Base-by-base conservation (phyloP, 1,284 basidiomycete genomes). In the Lignosus rhinocerotis region DNA sequence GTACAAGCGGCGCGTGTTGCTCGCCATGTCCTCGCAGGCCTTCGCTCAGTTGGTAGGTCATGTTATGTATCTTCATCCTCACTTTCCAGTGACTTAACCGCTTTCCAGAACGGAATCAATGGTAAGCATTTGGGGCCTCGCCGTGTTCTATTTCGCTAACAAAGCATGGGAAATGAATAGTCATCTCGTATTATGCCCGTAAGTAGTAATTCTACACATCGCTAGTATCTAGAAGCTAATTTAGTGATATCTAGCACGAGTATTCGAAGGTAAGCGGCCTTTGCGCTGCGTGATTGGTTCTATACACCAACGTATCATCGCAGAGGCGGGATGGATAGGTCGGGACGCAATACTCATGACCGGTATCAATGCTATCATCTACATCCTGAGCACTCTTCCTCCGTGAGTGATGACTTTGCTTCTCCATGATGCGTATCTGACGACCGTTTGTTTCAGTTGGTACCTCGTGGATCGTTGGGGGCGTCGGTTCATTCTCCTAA, bases 291-390 rank as follows among this genome's bases (percentile, higher is more conserved):
- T 36, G 36, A 19, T 39, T 14, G 47, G 48, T 19, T 41, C 34
- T 60, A 7, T 3, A 58, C 39, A 61, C 57, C 46, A 17, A 1
- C 10, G 12, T 9, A 19, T 51, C 66, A 70, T 55, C 70, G 70
- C 76, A 94, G 91, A 92, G 79, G 96, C 96, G 45, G 96, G 96
- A 44, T 99, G 96, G 96, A 84, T 97, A 59, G 96, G 96, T n/a
- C 85, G 96, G 51, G 88, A 98, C 68, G 96, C 96, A 4, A 87
- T 99, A 63, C 81, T 98, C 19, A 99, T 99, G 96, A 95, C 96
- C 1, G 96, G 96, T 7, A 93, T 97, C 72, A 97, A 98, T 69
- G 86, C 90, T 8, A 76, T 95, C 58, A 92, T 95, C 65, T 98
- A 98, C 72, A 74, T 95, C 17, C 76, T 91, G 21, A 90, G 88